Evolutionary conservation across 352 stramenopile species (phyloP).

Genomic region (Stephanocyclus meneghinianus): DNA sequence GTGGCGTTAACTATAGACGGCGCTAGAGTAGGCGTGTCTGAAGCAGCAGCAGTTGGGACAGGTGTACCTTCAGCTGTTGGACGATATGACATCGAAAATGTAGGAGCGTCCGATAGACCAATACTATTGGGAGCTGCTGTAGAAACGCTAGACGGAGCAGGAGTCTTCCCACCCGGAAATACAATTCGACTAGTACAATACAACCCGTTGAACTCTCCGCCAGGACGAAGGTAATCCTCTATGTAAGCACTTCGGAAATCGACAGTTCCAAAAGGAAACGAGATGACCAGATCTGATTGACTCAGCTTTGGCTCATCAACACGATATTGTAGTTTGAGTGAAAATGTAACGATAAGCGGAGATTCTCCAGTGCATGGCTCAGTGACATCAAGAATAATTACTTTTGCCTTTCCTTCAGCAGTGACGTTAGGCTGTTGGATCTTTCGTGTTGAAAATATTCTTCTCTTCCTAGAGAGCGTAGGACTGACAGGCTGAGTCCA

Average conservation of each 20-base stretch:
- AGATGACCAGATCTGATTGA: slow-evolving; percentile 27
- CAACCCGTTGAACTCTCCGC: slow-evolving; percentile 23
- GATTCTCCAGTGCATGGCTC: slow-evolving; percentile 30
- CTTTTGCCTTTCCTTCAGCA: slow-evolving; percentile 12
- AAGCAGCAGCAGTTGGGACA: not conserved
- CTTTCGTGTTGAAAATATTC: not conserved
- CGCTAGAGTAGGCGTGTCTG: not conserved
- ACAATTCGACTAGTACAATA: slow-evolving; percentile 35
- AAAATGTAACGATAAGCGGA: slow-evolving; percentile 26
- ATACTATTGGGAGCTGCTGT: not conserved
- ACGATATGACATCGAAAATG: not conserved
- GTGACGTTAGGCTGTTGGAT: not conserved
- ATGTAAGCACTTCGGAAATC: slow-evolving; percentile 37
- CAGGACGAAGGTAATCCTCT: slow-evolving; percentile 32
- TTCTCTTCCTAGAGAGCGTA: not conserved
- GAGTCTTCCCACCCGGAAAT: slow-evolving; percentile 1
- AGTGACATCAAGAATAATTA: slow-evolving; percentile 20
- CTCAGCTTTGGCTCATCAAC: not conserved
- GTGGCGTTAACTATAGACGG: not conserved
- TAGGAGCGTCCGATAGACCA: not conserved
- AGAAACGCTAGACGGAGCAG: not conserved
- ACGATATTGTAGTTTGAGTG: slow-evolving; percentile 25
- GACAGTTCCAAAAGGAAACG: slow-evolving; percentile 33
- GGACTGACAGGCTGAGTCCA: not conserved
- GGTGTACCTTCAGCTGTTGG: slow-evolving; percentile 3